phyloP scores from a whole-genome alignment of 768 basidiomycete species.

The Pisolithus sp. region DNA sequence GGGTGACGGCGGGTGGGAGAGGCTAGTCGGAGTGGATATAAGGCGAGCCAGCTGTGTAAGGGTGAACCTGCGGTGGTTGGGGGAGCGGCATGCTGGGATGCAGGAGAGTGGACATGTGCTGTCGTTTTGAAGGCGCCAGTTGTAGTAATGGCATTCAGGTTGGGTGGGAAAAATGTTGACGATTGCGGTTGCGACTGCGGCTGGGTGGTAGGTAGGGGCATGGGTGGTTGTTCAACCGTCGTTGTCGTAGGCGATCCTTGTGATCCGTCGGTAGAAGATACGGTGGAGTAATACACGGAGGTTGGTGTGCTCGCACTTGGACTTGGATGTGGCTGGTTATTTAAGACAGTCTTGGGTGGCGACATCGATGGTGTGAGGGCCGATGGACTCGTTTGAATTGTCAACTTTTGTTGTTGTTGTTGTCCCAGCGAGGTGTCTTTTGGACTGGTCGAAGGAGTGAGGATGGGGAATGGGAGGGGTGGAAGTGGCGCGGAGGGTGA shows the following conservation, averaged over 20 bases:
- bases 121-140: slow-evolving; percentile 10
- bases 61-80: not conserved
- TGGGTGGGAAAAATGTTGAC: slow-evolving; percentile 10
- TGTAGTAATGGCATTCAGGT: slow-evolving; percentile 10
- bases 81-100: not conserved
- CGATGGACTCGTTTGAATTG: slow-evolving; percentile 19
- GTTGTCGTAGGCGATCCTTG: slow-evolving; percentile 36
- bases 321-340: slow-evolving; percentile 12
- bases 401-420: slow-evolving; percentile 9
- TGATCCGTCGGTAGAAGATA: slow-evolving; percentile 33
- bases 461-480: slow-evolving; percentile 16
- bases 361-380: slow-evolving; percentile 3
- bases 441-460: slow-evolving; percentile 21
- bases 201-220: slow-evolving; percentile 16
- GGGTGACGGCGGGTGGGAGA: slow-evolving; percentile 40
- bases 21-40: slow-evolving; percentile 16
- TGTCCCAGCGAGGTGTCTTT: slow-evolving; percentile 6
- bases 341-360: not conserved
- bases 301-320: slow-evolving; percentile 40
- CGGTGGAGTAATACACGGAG: slow-evolving; percentile 41
- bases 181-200: slow-evolving; percentile 10
- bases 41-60: slow-evolving; percentile 15
- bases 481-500: slow-evolving; percentile 19
- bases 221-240: slow-evolving; percentile 24
- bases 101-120: slow-evolving; percentile 9